Evolutionary conservation across 2,329 filamentous ascomycete genomes (phyloP), one percentile per base, ranked within the genome.

Genomic region (Aspergillus ruber): DNA sequence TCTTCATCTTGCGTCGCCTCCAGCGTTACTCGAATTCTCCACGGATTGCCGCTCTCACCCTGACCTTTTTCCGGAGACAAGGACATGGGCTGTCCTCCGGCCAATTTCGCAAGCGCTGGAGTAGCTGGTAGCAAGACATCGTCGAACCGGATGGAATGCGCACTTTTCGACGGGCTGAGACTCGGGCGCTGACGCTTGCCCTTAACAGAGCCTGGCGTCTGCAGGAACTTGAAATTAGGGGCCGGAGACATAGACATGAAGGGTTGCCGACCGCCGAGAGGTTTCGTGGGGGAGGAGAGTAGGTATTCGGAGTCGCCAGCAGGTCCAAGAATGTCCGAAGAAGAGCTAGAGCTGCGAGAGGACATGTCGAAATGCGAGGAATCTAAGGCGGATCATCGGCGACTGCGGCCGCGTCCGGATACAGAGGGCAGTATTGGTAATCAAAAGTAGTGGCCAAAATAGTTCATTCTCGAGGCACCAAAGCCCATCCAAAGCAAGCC

Each of bases 11-110:
- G 70, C 39, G 71, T 72, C 17, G 72, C 72, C 56, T 75, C 71
- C 32, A 75, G 65, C 0, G 72, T 75, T 20, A 75, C 71, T 40
- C 70, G 65, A 48, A 75, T 74, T 47, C 71, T 68, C 72, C 72
- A 74, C 23, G 72, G 72, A 53, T 71, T 75, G 12, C 69, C 56
- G 57, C 71, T 71, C 6, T 64, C 66, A 7, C 69, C 68, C 39
- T 61, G 61, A 2, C 58, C 48, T 41, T 70, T 72, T n/a, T 66
- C 62, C 10, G 69, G 69, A 12, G 69, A 72, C 29, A 64, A 45
- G 4, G 66, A 63, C 36, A 12, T 39, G 36, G 57, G 48, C 41
- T 62, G 56, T 42, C 55, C 52, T 50, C 59, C 55, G 51, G 56
- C 57, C 2, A 65, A 33, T 23, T 64, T 65, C 36, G 15, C 18